Evolutionary conservation across 129 eudicot genomes (phyloP).

Genomic region (Arctium lappa): DNA sequence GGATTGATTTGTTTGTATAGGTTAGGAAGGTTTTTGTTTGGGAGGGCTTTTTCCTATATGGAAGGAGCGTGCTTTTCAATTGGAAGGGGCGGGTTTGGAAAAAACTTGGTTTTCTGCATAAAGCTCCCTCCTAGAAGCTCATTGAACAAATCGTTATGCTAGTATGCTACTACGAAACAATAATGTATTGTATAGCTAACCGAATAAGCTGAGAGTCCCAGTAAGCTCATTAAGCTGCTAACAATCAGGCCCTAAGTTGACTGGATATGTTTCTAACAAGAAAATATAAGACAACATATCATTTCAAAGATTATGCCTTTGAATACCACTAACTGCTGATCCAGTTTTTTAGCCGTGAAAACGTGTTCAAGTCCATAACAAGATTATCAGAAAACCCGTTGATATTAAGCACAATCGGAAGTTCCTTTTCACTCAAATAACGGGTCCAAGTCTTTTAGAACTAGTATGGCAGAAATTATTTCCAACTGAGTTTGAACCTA

Average conservation of each 20-base stretch:
- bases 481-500: slow-evolving; percentile 6
- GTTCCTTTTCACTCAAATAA: slow-evolving; percentile 10
- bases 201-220: no score
- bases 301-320: not conserved
- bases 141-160: no score
- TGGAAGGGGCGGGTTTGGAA: no score
- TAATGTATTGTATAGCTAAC: no score
- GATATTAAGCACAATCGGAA: not conserved
- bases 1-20: no score
- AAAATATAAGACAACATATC: not conserved
- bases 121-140: no score
- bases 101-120: no score
- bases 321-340: not conserved
- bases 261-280: not conserved
- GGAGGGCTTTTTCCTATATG: no score
- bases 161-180: no score
- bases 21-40: no score
- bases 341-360: not conserved
- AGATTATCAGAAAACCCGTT: not conserved
- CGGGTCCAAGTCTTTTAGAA: not conserved
- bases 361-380: not conserved
- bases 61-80: no score
- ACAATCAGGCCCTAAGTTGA: not conserved
- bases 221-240: no score
- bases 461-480: not conserved